phyloP scores from a whole-genome alignment of 108 stramenopile genomes.

The Skeletonema menzelii region DNA sequence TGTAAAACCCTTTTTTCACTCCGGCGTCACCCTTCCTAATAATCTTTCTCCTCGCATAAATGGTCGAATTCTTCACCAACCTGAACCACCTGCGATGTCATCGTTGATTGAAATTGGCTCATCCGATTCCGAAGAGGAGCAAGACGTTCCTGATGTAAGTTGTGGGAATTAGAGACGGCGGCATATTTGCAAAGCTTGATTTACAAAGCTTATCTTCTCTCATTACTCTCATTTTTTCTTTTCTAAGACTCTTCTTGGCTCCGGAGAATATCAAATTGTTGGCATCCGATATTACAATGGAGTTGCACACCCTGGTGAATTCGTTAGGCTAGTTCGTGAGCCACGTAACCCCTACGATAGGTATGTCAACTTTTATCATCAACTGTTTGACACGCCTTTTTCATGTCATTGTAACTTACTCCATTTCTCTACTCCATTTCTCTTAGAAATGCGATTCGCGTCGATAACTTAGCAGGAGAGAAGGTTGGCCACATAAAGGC shows the following conservation, averaged over 20 bases:
- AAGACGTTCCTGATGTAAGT: neutral
- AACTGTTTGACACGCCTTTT: neutral
- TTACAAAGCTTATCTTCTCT: too few species aligned
- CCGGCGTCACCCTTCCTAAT: too few species aligned
- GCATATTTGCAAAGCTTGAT: too few species aligned
- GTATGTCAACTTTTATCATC: neutral
- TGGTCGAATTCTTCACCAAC: too few species aligned
- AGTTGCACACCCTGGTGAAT: constrained; percentile 64
- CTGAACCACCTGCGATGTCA: too few species aligned
- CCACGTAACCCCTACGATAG: constrained; percentile 64
- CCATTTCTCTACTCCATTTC: neutral
- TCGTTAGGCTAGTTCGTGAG: constrained; percentile 53
- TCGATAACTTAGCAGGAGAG: constrained; percentile 52
- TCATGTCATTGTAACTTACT: neutral
- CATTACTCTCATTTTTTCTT: neutral
- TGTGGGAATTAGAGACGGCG: too few species aligned
- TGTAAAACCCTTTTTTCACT: too few species aligned
- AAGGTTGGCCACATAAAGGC: constrained; percentile 69
- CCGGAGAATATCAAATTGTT: constrained; percentile 37
- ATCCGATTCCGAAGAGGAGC: neutral
- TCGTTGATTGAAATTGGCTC: too few species aligned
- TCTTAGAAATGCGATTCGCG: constrained; percentile 62
- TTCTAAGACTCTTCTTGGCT: constrained; percentile 3
- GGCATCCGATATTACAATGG: constrained; percentile 58
- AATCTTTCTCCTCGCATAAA: too few species aligned